Percentiles rank a stretch among this genome's conserved stretches.
phyloP scores from a whole-genome alignment of 2,329 filamentous ascomycete genomes.

The Aureobasidium sp. region DNA sequence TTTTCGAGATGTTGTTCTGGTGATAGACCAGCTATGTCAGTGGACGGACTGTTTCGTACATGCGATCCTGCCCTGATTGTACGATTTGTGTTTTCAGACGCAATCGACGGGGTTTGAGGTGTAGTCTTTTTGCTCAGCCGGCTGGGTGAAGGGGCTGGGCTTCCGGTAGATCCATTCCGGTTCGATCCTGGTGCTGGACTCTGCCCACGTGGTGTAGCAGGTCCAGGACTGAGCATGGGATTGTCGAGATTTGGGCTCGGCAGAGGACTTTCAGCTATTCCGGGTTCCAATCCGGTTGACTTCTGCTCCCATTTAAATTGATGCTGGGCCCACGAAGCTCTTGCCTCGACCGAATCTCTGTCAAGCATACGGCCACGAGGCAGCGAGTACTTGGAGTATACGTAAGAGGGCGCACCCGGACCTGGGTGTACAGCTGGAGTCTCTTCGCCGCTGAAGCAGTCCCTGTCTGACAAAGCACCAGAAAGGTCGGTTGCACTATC shows the following conservation, averaged over 20 bases:
- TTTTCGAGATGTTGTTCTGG: slow-evolving; percentile 84
- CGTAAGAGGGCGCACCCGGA: slow-evolving; percentile 61
- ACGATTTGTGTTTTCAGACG: slow-evolving; percentile 32
- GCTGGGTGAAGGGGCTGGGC: slow-evolving; percentile 12
- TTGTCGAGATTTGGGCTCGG: neutral
- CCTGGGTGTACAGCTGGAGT: slow-evolving; percentile 30
- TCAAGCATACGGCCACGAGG: slow-evolving; percentile 76
- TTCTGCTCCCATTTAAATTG: slow-evolving; percentile 54
- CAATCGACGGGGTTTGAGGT: slow-evolving; percentile 24
- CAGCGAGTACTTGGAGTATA: slow-evolving; percentile 75
- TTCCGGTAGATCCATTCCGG: slow-evolving; percentile 24
- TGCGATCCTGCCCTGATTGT: slow-evolving; percentile 33
- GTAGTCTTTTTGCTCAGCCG: slow-evolving; percentile 13
- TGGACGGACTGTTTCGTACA: slow-evolving; percentile 26
- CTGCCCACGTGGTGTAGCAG: neutral
- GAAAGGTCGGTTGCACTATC: slow-evolving; percentile 21
- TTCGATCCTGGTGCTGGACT: slow-evolving; percentile 13
- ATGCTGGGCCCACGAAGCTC: slow-evolving; percentile 37
- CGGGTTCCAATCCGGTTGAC: neutral
- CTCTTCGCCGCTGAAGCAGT: slow-evolving; percentile 15
- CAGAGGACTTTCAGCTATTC: slow-evolving; percentile 1
- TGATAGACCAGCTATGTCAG: slow-evolving; percentile 53
- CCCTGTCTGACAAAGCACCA: slow-evolving; percentile 1
- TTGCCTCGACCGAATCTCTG: slow-evolving; percentile 53
- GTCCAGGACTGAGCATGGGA: neutral